Evolutionary conservation across 768 basidiomycete species (phyloP).

Genomic region (Lactarius trivialis): DNA sequence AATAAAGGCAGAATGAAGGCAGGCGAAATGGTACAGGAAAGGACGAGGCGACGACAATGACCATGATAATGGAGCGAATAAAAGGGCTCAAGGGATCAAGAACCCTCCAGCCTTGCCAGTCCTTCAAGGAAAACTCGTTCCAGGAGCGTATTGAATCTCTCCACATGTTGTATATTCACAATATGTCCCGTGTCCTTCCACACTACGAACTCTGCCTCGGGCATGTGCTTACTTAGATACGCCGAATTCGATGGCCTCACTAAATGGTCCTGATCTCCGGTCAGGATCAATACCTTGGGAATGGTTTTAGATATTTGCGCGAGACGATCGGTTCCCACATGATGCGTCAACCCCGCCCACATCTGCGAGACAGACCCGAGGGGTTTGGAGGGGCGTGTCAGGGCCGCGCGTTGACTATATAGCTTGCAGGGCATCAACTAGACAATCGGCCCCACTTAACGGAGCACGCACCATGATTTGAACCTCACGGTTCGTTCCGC

Average conservation of each 20-base stretch:
- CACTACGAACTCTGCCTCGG: slow-evolving; percentile 44
- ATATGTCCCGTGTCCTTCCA: slow-evolving; percentile 64
- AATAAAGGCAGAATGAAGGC: too few relatives aligned
- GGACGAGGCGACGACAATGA: too few relatives aligned
- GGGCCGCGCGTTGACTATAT: slow-evolving; percentile 38
- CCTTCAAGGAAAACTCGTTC: slow-evolving; percentile 44
- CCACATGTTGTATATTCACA: slow-evolving; percentile 42
- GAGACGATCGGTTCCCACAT: slow-evolving; percentile 36
- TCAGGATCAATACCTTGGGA: slow-evolving; percentile 62
- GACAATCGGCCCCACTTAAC: background rate
- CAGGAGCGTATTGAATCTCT: slow-evolving; percentile 49
- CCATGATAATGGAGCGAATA: too few relatives aligned
- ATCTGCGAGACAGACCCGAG: slow-evolving; percentile 55
- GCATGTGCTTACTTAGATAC: slow-evolving; percentile 51
- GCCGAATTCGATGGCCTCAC: slow-evolving; percentile 46
- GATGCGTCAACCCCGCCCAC: slow-evolving; percentile 58
- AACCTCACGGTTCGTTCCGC: slow-evolving; percentile 58
- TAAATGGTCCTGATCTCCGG: slow-evolving; percentile 60
- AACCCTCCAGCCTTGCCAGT: slow-evolving; percentile 21
- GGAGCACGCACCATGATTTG: slow-evolving; percentile 43
- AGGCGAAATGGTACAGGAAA: too few relatives aligned
- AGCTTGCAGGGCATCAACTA: slow-evolving; percentile 31
- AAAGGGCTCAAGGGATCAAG: too few relatives aligned
- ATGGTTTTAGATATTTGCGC: slow-evolving; percentile 39
- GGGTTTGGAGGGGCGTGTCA: slow-evolving; percentile 52